phyloP scores from a whole-genome alignment of 1,284 basidiomycete species.

The Cutaneotrichosporon mucoides region DNA sequence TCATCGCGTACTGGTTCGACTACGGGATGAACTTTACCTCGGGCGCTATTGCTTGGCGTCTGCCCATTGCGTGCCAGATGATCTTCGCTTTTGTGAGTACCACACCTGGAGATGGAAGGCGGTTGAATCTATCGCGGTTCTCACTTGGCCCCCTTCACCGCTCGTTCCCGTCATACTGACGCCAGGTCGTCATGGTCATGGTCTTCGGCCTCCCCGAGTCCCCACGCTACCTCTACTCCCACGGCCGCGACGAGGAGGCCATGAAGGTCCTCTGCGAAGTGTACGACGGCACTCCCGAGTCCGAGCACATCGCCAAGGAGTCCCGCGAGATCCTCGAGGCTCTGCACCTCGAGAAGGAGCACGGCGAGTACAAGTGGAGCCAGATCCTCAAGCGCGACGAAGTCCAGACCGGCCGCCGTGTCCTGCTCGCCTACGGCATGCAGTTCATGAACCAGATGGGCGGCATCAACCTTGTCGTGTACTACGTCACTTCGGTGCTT shows the following conservation, averaged over 20 bases:
- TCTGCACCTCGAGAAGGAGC: slow-evolving; percentile 30
- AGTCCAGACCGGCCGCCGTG: slow-evolving; percentile 13
- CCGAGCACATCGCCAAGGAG: slow-evolving; percentile 9
- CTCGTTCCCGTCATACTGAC: neutral
- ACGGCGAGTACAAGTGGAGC: slow-evolving; percentile 18
- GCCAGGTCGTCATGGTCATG: slow-evolving; percentile 1
- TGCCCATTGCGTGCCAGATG: slow-evolving; percentile 10
- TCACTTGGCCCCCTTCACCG: too few species aligned
- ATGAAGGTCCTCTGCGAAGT: slow-evolving; percentile 16
- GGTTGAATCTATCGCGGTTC: too few species aligned
- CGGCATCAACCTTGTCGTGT: slow-evolving; percentile 17
- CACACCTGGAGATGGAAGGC: too few species aligned
- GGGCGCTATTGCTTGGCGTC: slow-evolving; percentile 8
- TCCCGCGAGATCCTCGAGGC: slow-evolving; percentile 13
- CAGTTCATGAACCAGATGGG: slow-evolving; percentile 16
- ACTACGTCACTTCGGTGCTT: slow-evolving; percentile 12
- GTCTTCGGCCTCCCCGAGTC: slow-evolving; percentile 21
- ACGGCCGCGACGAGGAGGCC: slow-evolving; percentile 13
- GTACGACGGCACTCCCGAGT: slow-evolving; percentile 6
- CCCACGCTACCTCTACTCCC: slow-evolving; percentile 17
- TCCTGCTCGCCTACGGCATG: slow-evolving; percentile 13
- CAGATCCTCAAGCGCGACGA: slow-evolving; percentile 15
- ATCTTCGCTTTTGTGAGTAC: slow-evolving; percentile 1
- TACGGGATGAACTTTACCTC: slow-evolving; percentile 8
- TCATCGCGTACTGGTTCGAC: slow-evolving; percentile 13